Evolutionary conservation across 148 eudicot genomes (phyloP).

Genomic region (Nepenthes gracilis): DNA sequence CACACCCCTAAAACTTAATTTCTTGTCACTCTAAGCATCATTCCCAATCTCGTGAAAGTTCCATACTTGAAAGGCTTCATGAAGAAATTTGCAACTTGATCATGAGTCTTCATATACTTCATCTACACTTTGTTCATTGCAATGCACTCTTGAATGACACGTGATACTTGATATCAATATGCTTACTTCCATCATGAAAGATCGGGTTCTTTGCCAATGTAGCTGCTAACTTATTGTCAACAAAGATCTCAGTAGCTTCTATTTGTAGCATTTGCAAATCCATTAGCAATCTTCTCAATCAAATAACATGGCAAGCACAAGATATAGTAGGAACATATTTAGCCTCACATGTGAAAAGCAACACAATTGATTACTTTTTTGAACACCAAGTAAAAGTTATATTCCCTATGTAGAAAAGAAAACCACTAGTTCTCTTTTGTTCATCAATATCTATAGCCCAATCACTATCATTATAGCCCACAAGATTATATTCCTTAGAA

Average conservation of each 20-base stretch:
- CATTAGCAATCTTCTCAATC: neutral
- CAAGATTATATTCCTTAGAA: neutral
- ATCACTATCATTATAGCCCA: conserved; percentile 1
- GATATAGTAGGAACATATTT: conserved; percentile 3
- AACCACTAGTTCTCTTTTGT: neutral
- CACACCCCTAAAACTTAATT: neutral
- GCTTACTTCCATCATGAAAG: conserved; percentile 2
- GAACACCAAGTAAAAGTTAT: conserved; percentile 5
- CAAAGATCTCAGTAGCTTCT: neutral
- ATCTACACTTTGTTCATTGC: neutral
- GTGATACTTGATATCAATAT: conserved; percentile 2
- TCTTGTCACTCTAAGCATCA: neutral
- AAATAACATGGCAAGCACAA: neutral
- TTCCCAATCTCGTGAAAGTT: neutral
- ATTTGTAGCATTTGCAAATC: neutral
- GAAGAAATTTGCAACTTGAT: conserved; percentile 1
- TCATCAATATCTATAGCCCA: conserved; percentile 8
- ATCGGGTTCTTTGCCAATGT: conserved; percentile 3
- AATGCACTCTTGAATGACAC: conserved; percentile 1
- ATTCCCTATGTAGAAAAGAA: neutral
- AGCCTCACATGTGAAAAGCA: neutral
- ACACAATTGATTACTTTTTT: conserved; percentile 10
- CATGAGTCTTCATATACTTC: neutral
- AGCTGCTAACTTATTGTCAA: conserved; percentile 1
- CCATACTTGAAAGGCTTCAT: neutral